Evolutionary conservation across 2,329 filamentous ascomycete genomes (phyloP), one percentile per base, ranked within the genome.

Genomic region (Zopfia rhizophila): DNA sequence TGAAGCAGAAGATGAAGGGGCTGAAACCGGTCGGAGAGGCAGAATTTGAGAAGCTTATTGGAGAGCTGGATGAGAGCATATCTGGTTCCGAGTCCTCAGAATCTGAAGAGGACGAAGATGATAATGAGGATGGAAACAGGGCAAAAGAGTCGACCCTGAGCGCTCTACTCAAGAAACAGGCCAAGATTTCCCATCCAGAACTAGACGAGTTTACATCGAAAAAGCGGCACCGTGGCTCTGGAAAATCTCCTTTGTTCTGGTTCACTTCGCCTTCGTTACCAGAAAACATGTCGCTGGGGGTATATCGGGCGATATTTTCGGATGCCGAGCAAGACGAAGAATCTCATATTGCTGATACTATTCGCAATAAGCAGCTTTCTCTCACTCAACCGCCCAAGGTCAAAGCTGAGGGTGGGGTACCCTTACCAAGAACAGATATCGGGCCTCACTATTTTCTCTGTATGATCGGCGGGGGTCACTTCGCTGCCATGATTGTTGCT

Each of bases 391-490:
- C 72, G 76, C 63, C 69, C 3, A 67, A 64, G 18, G 60, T 73
- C 16, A 71, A 82, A 50, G 75, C 81, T 2, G 73, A 79, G 25
- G 84, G 83, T 45, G 85, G 86, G 35, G 83, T 84, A 2, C 75
- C 78, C 12, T 70, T 84, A 4, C 78, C 81, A 2, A 75, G 78
- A 2, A 73, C 81, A 7, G 84, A 87, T 65, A 83, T 85, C 17
- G 86, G 87, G 6, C 90, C 91, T 2, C 92, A 97, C 67, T 85
- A 96, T 37, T 97, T 99, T 67, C 82, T 99, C 35, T 97, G 92
- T 73, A 99, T 99, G 94, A 96, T 99, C 38, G 94, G 94, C 17
- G 94, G 94, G 48, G 94, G 94, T 0, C 94, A 99, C 69, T 99
- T 99, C 66, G 94, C 94, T 0, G 94, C 90, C 38, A 97, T 97